Base-by-base conservation (phyloP, 805 yeast species). In the Kuraishia ogatae region DNA sequence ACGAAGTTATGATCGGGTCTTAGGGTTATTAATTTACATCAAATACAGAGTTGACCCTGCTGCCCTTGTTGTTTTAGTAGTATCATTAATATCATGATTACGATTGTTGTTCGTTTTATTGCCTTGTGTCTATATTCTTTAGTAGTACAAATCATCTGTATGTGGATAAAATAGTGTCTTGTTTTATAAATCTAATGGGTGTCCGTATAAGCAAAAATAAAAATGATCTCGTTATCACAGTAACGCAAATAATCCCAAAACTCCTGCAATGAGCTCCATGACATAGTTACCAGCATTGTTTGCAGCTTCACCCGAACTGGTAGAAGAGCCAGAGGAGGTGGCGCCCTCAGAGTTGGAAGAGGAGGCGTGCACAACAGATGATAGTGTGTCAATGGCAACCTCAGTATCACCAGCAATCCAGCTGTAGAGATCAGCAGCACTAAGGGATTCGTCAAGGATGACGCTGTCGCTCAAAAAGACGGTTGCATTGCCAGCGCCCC, bases 401-500 rank as follows among this genome's bases (percentile, higher is more conserved):
- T 22, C 50, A 10, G 28, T 48, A 22, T 57, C 70, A 22, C 58
- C 62, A 1, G 75, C 61, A 50, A 84, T 68, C 81, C 87, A 78
- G 1, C 62, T 51, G 53, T 68, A 63, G 11, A 86, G 62, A 54
- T 74, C 75, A n/a, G 73, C 58, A 21, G 75, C 80, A 15, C 67
- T 55, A 28, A 86, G 63, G n/a, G 76, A 62, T 1, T 64, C 61
- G 60, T 76, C 82, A 58, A 85, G 75, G 1, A 73, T 53, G 35
- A 88, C 79, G 29, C 69, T 65, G 63, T 83, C 78, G 39, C 85
- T 77, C 58, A 85, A 58, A 68, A 84, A 87, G 4, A 83, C 83
- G n/a, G 80, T 69, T 19, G 81, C 84, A 50, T 73, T 74, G 49
- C 90, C 90, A 59, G 76, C 74, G 54, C 79, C 68, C 57, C 80